Evolutionary conservation across 495 filamentous ascomycete species (phyloP).

Genomic region (Annulohypoxylon bovei): DNA sequence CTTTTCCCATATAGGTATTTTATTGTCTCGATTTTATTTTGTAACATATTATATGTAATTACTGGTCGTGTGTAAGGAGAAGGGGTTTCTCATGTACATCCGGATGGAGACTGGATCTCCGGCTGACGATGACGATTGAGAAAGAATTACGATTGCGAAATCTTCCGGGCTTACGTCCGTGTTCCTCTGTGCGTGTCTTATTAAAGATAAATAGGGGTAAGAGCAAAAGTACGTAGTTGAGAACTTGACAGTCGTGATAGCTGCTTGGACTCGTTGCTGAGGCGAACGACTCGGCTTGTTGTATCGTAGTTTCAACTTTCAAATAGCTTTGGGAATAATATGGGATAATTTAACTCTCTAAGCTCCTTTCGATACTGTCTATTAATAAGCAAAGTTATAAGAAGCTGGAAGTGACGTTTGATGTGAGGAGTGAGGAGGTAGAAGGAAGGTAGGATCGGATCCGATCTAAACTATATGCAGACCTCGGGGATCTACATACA

Average conservation of each 20-base stretch:
- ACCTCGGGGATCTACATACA: not conserved
- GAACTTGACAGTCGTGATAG: not conserved
- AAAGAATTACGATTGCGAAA: not conserved
- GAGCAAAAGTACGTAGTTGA: not conserved
- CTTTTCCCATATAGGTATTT: not conserved
- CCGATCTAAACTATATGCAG: not conserved
- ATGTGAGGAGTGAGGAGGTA: not conserved
- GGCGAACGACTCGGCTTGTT: not conserved
- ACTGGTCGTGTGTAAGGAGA: not conserved
- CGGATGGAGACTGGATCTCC: not conserved
- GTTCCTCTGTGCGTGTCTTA: not conserved
- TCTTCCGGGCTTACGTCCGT: not conserved
- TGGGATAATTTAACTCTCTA: not conserved
- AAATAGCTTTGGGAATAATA: not conserved
- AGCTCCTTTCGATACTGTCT: too few species aligned
- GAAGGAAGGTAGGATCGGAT: not conserved
- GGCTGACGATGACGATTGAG: conserved; percentile 3
- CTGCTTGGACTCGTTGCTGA: not conserved
- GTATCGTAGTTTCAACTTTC: not conserved
- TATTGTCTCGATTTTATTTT: not conserved
- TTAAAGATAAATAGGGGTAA: not conserved
- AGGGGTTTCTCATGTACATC: not conserved
- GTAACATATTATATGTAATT: not conserved
- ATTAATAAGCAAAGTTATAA: too few species aligned
- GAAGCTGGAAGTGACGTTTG: not conserved